A percentile compares a stretch with the other conserved stretches of the same genome.
Conservation (phyloP, 2,329 filamentous ascomycete genomes). For the Aureobasidium sp. region DNA sequence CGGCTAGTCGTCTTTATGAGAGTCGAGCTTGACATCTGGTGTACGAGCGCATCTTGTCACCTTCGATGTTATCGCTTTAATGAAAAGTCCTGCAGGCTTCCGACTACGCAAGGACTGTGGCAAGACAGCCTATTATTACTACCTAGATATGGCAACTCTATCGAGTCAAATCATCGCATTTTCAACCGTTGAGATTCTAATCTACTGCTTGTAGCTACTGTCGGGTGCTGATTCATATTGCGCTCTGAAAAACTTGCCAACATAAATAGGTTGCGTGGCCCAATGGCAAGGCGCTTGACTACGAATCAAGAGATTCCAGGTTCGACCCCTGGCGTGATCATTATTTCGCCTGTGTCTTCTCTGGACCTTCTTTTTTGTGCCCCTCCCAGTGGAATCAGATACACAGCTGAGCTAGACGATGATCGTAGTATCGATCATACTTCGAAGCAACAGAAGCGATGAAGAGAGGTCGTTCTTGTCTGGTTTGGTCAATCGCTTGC, state of each 20-base stretch:
- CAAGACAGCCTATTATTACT: not conserved
- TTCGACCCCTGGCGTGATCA: conserved; percentile 18
- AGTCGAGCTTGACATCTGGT: not conserved
- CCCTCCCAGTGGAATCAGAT: not conserved
- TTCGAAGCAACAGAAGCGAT: too few species aligned
- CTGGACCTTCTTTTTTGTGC: not conserved
- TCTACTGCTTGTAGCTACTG: too few species aligned
- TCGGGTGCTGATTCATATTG: too few species aligned
- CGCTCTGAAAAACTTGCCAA: too few species aligned
- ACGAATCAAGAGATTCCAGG: conserved; percentile 30
- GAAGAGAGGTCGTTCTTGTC: too few species aligned
- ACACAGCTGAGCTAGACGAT: too few species aligned
- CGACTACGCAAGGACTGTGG: not conserved
- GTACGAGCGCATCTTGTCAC: not conserved
- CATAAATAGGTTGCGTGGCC: conserved; percentile 32
- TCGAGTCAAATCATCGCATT: too few species aligned
- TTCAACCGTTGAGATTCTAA: too few species aligned
- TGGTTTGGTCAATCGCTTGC: too few species aligned
- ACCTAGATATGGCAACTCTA: not conserved
- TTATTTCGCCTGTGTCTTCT: not conserved
- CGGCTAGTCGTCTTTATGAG: too few species aligned
- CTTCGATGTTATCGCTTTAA: not conserved
- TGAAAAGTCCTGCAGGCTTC: not conserved
- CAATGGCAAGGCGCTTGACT: conserved; percentile 53
- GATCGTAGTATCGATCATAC: too few species aligned